Evolutionary conservation across 2,329 filamentous ascomycete species (phyloP).

Genomic region (Rosellinia necatrix): DNA sequence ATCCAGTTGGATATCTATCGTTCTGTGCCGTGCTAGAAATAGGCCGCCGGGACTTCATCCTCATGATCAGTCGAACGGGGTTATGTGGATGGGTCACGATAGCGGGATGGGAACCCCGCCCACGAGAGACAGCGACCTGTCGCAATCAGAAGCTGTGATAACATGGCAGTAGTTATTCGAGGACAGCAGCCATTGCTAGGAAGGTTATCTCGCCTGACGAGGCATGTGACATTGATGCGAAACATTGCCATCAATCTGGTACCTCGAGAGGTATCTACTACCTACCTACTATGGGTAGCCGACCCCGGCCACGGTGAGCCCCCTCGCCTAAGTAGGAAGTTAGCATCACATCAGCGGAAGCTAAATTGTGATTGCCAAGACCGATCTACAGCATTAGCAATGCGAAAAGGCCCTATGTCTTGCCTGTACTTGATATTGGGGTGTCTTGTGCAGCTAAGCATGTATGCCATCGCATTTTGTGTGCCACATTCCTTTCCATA

Average conservation of each 20-base stretch:
- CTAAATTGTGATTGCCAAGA: slow-evolving; percentile 16
- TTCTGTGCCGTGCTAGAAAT: neutral
- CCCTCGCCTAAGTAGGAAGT: slow-evolving; percentile 23
- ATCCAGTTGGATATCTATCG: neutral
- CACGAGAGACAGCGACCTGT: neutral
- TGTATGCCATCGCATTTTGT: too few species aligned
- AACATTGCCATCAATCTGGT: slow-evolving; percentile 9
- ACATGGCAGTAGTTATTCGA: slow-evolving; percentile 11
- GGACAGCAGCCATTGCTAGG: slow-evolving; percentile 8
- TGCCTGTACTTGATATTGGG: slow-evolving; percentile 2
- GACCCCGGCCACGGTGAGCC: slow-evolving; percentile 2
- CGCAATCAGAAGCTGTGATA: neutral
- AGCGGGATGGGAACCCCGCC: neutral
- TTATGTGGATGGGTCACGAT: slow-evolving; percentile 6
- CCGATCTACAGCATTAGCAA: slow-evolving; percentile 10
- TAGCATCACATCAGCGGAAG: neutral
- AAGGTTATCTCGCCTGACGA: slow-evolving; percentile 4
- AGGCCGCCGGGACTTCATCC: neutral
- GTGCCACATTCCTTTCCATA: too few species aligned
- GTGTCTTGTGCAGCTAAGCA: too few species aligned
- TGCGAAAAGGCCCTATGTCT: neutral
- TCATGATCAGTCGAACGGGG: slow-evolving; percentile 6
- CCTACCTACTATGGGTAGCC: slow-evolving; percentile 20
- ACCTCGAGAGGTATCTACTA: slow-evolving; percentile 7
- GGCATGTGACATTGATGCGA: slow-evolving; percentile 23